Base-by-base conservation (phyloP, 495 filamentous ascomycete genomes). In the Aspergillus taichungensis region DNA sequence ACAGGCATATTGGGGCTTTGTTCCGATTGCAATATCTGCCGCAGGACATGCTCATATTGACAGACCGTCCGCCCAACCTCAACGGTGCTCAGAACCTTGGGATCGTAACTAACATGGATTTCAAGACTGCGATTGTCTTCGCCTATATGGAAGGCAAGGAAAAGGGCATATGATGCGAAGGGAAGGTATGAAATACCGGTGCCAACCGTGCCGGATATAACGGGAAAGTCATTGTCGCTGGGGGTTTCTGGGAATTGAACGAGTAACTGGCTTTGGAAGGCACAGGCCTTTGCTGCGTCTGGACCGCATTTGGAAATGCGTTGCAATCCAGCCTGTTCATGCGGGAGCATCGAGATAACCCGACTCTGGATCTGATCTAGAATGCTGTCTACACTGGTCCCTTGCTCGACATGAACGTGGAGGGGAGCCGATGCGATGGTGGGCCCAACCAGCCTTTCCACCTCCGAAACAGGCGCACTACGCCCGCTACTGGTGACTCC, bases 241-340 rank as follows among this genome's bases (percentile, higher is more conserved):
- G n/a, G n/a, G 36, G n/a, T 14, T n/a, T 38, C 36, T 9, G 3
- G 11, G 3, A 18, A 6, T 37, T 75, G 68, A 9, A 79, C 60
- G 5, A 70, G 60, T 5, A 78, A 54, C n/a, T 75, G 46, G 46
- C 61, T 75, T 40, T 72, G 65, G 47, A 80, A 67, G 35, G 76
- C 68, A 46, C 75, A 78, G 3, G 75, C 78, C 31, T 65, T 53
- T 35, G 65, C 57, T 3, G 74, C 66, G 32, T 81, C 79, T 0
- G 59, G 35, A 34, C 67, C 70, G 12, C 79, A 50, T 9, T 55
- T 53, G 34, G 67, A 61, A 34, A 84, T 83, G 38, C 79, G 63
- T 50, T 71, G 68, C 1, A 74, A 50, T 8, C 71, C 69, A 12
- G 55, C 38, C 24, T 72, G 69, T 37, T 74, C 61, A 42, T 60